phyloP scores from a whole-genome alignment of 495 filamentous ascomycete genomes.

The Aspergillus ostianus region DNA sequence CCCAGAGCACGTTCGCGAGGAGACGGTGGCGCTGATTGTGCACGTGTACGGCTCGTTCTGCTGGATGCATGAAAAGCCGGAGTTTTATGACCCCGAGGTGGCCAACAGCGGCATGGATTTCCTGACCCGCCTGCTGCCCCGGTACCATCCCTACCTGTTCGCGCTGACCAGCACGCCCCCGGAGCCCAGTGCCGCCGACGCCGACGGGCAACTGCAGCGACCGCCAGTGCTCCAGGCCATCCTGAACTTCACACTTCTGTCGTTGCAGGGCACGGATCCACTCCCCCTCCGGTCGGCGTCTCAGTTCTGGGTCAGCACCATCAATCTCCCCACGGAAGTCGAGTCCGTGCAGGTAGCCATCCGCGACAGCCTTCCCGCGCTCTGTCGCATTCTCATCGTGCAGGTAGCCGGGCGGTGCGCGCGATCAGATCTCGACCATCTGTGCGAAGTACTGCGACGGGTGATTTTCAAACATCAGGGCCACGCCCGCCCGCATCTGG shows the following conservation, averaged over 20 bases:
- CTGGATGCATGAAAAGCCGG: conserved; percentile 55
- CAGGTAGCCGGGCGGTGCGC: conserved; percentile 73
- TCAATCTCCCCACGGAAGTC: conserved; percentile 45
- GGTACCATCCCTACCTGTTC: conserved; percentile 51
- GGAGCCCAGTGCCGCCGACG: conserved; percentile 5
- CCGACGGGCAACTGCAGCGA: conserved; percentile 9
- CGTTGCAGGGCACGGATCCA: conserved; percentile 69
- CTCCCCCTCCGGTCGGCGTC: conserved; percentile 78
- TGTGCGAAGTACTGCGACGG: conserved; percentile 76
- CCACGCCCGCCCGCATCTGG: conserved; percentile 64
- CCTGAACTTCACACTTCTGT: conserved; percentile 74
- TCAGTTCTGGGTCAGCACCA: conserved; percentile 71
- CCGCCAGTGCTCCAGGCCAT: conserved; percentile 58
- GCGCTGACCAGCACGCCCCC: conserved; percentile 28
- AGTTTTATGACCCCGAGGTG: conserved; percentile 69
- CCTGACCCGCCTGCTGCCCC: conserved; percentile 62
- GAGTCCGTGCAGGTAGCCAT: conserved; percentile 52
- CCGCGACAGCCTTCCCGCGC: conserved; percentile 55
- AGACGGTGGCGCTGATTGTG: conserved; percentile 56
- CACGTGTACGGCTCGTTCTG: conserved; percentile 67
- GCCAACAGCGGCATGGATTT: conserved; percentile 75
- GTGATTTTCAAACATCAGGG: conserved; percentile 63
- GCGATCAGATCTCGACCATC: conserved; percentile 72
- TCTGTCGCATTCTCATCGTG: conserved; percentile 58
- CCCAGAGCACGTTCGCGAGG: conserved; percentile 43